A percentile compares a stretch with the other conserved stretches of the same genome.
Evolutionary conservation across 2,329 filamentous ascomycete genomes (phyloP).

Genomic region (Chaetomium sp.): DNA sequence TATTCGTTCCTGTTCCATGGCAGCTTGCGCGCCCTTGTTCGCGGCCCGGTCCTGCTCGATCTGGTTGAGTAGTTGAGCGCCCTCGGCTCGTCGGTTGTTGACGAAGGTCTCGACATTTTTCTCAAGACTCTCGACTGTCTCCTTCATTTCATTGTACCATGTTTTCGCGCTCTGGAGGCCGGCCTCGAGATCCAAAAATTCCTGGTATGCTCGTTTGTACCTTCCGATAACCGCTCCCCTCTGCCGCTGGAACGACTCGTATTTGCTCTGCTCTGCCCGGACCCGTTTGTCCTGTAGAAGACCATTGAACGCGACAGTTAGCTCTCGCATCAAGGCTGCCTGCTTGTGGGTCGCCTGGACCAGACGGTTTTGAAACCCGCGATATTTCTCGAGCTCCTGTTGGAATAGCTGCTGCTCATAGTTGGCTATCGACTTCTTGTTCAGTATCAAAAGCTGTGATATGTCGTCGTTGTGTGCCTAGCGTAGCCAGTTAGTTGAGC

Average conservation of each 20-base stretch:
- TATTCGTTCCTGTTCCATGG: constrained; percentile 82
- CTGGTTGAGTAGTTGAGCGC: constrained; percentile 81
- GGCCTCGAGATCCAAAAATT: constrained; percentile 85
- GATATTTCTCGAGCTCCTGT: constrained; percentile 95
- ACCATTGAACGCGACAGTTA: constrained; percentile 83
- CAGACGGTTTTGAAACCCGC: constrained; percentile 86
- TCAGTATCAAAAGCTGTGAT: constrained; percentile 92
- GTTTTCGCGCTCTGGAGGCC: constrained; percentile 85
- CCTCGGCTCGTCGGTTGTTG: constrained; percentile 88
- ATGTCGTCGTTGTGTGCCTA: constrained; percentile 98
- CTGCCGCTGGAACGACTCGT: constrained; percentile 84
- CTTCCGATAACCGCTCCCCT: constrained; percentile 77
- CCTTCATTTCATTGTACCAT: constrained; percentile 95
- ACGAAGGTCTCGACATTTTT: constrained; percentile 98
- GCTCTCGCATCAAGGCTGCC: constrained; percentile 88
- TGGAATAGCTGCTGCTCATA: constrained; percentile 93
- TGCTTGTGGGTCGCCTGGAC: constrained; percentile 96
- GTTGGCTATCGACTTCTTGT: constrained; percentile 94
- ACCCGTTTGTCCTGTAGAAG: constrained; percentile 93
- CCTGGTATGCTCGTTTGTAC: constrained; percentile 90
- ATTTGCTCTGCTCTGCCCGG: constrained; percentile 90
- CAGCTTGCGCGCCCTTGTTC: constrained; percentile 64
- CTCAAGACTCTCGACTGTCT: constrained; percentile 85
- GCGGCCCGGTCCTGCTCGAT: constrained; percentile 79
- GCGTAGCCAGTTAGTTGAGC: constrained; percentile 28